Evolutionary conservation across 371 early-diverging fungal species (phyloP), one percentile per base, ranked within the genome.

Genomic region (Thermomucor indicae-seudaticae): DNA sequence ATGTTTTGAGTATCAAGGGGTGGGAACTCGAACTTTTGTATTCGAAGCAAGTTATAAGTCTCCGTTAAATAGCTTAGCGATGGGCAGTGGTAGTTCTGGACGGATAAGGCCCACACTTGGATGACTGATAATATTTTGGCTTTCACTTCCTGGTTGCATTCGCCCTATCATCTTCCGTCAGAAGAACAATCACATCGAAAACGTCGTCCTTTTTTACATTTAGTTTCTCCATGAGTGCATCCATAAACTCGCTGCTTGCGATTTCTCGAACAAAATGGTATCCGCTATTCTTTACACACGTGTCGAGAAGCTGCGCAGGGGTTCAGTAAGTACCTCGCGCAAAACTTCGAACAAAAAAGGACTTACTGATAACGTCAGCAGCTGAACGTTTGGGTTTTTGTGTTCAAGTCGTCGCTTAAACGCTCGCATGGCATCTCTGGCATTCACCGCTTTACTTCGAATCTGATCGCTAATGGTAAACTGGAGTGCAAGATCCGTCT

Each of bases 271-370:
- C 69, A 60, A 97, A 93, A 31, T 83, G 83, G 38, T 75, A 65
- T 1, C 97, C 97, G 23, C 90, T 87, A 64, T 97, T 97, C 67
- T 97, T 97, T 27, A 96, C 91, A 61, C 94, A 93, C 16, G 86
- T 83, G 64, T 97, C 97, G 0, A 88, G 73, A 31, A 96, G 68
- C 92, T 91, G 55, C 16, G 24, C n/a, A n/a, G n/a, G n/a, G n/a
- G n/a, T n/a, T n/a, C n/a, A n/a, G n/a, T n/a, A n/a, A n/a, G n/a
- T n/a, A n/a, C n/a, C n/a, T n/a, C n/a, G n/a, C n/a, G n/a, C n/a
- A n/a, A n/a, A n/a, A n/a, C n/a, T n/a, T n/a, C n/a, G n/a, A n/a
- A n/a, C n/a, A 4, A 41, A 2, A 19, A 12, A 4, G 11, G 23
- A 50, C 58, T 60, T 79, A 92, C 91, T 46, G 85, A 90, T 47